Base-by-base conservation (phyloP, 2,329 filamentous ascomycete species). In the Fusarium graminum region DNA sequence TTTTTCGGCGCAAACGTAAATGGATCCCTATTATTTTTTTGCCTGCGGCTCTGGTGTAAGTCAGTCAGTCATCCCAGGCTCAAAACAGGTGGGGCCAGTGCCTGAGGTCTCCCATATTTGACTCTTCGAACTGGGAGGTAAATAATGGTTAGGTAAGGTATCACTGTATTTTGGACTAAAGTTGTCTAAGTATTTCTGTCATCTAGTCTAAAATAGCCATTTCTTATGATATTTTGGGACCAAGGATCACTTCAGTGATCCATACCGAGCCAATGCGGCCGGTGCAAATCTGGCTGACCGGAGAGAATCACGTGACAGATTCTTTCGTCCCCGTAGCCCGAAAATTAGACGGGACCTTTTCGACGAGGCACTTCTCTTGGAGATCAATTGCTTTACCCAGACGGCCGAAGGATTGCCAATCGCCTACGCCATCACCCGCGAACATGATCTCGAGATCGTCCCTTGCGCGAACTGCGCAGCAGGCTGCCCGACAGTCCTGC, bases 401-500 rank as follows among this genome's bases (percentile, higher is more conserved):
- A 82, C 78, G 77, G 75, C 75, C 71, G 67, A 74, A 76, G 75
- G 77, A 78, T 78, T 77, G 82, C 80, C 82, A 82, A 85, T 85
- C 81, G 81, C 81, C 81, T 81, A 81, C 81, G 83, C 82, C 82
- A 81, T 80, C 77, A 80, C 80, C 81, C 81, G 79, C 83, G 74
- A 88, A 82, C 76, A 88, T 88, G 86, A 83, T 88, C 79, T 86
- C 85, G 79, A 84, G 85, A 85, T 84, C 85, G 77, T 82, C 84
- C 80, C 80, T 88, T 77, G 81, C 84, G 76, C 82, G 83, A 81
- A 82, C 81, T 78, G 82, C 83, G 79, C 84, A 86, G 81, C 82
- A 86, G 79, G 84, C 84, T 74, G 79, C 82, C 74, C 83, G 85
- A 72, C 80, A 82, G 78, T 83, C 82, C 75, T 78, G 85, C 83